Base-by-base conservation (phyloP, 371 early-diverging fungal genomes). In the Polyrhizophydium stewartii region DNA sequence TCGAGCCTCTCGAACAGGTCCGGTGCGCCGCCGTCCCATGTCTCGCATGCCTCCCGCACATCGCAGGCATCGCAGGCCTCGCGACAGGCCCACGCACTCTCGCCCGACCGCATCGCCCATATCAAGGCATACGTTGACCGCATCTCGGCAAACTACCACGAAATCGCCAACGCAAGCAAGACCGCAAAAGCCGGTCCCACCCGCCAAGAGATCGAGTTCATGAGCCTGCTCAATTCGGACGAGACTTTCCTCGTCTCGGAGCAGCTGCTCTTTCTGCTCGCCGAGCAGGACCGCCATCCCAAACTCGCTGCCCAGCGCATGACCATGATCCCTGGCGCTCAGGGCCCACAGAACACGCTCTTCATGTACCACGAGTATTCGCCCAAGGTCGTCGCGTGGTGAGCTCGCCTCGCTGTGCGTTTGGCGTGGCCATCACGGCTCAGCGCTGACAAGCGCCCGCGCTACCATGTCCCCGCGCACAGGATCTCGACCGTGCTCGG, bases 151-250 rank as follows among this genome's bases (percentile, higher is more conserved):
- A 58, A 55, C 6, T 63, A 58, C 56, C 64, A 57, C 21, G 35
- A 51, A 25, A 55, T 65, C 35, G 30, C 45, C 31, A 59, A 25
- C 31, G 55, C 31, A 28, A 38, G 41, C 10, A 33, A 68, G 25
- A 56, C 32, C 3, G 9, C 50, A 10, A 59, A 57, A 21, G 59
- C 73, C n/a, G 64, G 53, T 17, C 73, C 76, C 32, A 62, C 74
- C 2, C 17, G 9, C 2, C 53, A 51, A 7, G 79, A 79, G 58
- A 49, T 74, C 9, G 65, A 69, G 12, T 79, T 79, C 57, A 74
- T 79, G 74, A 64, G 61, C 19, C 59, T 73, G 45, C 63, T 79
- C 51, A 79, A 76, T 61, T 66, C 69, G 31, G 71, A 73, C 30
- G 66, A 68, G 53, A 79, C 79, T 0, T 75, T 69, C 67, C 28